These are phyloP conservation scores for Trichoderma afroharzianum DNA, from an alignment of 2,329 filamentous ascomycete species.

Conservation along the genomic window DNA sequence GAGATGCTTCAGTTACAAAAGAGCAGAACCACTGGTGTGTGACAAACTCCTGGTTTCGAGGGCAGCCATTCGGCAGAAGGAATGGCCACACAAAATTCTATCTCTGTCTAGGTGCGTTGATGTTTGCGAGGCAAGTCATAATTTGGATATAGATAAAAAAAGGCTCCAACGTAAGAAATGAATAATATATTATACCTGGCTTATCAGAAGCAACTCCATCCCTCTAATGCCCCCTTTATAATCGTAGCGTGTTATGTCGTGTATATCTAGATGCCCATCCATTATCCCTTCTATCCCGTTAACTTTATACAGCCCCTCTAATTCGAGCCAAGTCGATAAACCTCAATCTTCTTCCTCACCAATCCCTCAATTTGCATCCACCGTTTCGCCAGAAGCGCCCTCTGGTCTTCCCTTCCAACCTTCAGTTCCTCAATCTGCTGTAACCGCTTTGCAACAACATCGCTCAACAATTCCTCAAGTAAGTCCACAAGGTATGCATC, in stretches of 20 bases:
- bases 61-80: not conserved
- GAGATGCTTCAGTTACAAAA: not conserved
- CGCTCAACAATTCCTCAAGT: not conserved
- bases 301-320: not conserved
- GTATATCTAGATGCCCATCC: not conserved
- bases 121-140: not conserved
- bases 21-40: not conserved
- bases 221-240: not conserved
- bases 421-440: not conserved
- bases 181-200: not conserved
- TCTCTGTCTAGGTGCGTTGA: not conserved
- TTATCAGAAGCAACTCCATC: not conserved
- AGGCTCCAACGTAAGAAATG: not conserved
- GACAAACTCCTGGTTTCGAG: not conserved
- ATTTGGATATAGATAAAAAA: not conserved
- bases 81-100: not conserved
- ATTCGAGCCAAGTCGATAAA: not conserved
- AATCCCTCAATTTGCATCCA: constrained; percentile 2
- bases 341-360: not conserved
- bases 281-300: not conserved
- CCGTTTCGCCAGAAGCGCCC: not conserved
- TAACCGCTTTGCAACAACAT: not conserved
- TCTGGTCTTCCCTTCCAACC: not conserved
- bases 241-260: not conserved
- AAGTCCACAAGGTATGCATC: not conserved